These are phyloP conservation scores for Penicillium turbatum DNA, from an alignment of 495 filamentous ascomycete species.

Conservation along the genomic window DNA sequence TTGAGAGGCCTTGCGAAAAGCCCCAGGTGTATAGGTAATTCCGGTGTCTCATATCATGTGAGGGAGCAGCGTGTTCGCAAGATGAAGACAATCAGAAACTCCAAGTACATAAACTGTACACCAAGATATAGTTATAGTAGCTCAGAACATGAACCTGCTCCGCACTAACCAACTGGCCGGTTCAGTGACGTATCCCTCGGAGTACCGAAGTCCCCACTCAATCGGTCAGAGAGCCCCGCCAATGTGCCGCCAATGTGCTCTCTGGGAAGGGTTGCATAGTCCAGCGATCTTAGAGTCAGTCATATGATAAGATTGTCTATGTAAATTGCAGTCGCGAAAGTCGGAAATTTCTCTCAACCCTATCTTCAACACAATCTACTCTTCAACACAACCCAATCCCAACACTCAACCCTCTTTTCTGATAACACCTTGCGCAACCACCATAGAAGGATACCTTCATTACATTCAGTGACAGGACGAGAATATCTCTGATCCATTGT, in stretches of 20 bases:
- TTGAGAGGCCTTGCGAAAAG: neutral
- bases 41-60: too few species aligned
- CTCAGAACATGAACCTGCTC: neutral
- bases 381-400: neutral
- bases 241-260: slow-evolving; percentile 23
- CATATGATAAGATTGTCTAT: neutral
- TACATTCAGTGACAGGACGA: neutral
- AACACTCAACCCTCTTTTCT: neutral
- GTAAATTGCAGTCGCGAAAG: neutral
- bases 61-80: too few species aligned
- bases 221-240: slow-evolving; percentile 18
- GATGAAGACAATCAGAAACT: too few species aligned
- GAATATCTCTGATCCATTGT: neutral
- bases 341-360: too few species aligned
- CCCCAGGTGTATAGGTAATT: too few species aligned
- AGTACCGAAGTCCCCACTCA: slow-evolving; percentile 32
- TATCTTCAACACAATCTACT: too few species aligned
- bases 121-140: too few species aligned
- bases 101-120: too few species aligned
- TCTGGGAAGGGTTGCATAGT: neutral
- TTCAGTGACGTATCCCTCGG: slow-evolving; percentile 26
- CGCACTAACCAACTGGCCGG: neutral
- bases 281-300: neutral
- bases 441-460: neutral
- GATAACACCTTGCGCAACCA: neutral